These are phyloP conservation scores for Elaeis oleifera DNA, from an alignment of 202 grass and related monocot species.

Conservation along the genomic window DNA sequence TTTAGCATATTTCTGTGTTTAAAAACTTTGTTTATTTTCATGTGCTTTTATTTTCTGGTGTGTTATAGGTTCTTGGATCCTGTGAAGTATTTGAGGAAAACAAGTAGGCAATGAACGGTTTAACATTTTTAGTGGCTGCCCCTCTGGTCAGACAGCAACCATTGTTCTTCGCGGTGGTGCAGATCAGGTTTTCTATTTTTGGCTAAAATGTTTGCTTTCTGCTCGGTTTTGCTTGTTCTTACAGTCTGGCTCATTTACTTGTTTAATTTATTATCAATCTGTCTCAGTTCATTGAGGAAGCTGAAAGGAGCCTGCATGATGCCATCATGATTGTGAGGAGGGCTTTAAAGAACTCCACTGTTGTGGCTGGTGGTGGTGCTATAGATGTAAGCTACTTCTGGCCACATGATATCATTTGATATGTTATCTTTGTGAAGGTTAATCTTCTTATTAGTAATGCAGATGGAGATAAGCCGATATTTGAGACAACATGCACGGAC, in stretches of 20 bases:
- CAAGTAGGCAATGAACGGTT: constrained; percentile 97
- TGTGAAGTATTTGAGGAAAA: constrained; percentile 89
- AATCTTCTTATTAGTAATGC: constrained; percentile 20
- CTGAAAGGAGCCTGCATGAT: constrained; percentile 97
- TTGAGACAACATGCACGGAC: constrained; percentile 76
- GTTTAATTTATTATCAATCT: background rate
- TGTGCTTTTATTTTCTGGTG: constrained; percentile 2
- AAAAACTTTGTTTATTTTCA: constrained; percentile 3
- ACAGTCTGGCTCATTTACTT: background rate
- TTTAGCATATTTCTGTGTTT: too few relatives aligned
- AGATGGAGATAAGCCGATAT: constrained; percentile 95
- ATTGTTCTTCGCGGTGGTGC: constrained; percentile 89
- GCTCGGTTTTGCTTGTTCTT: background rate
- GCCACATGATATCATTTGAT: background rate
- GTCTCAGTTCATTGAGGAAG: constrained; percentile 91
- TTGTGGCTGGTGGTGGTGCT: constrained; percentile 89
- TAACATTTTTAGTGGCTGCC: constrained; percentile 89
- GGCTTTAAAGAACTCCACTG: constrained; percentile 89
- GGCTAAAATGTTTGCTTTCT: background rate
- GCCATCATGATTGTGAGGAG: constrained; percentile 99
- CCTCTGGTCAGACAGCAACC: constrained; percentile 89
- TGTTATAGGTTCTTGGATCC: constrained; percentile 63
- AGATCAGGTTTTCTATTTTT: constrained; percentile 58
- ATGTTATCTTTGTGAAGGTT: background rate
- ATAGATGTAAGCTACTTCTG: constrained; percentile 53